A percentile compares a stretch with the other conserved stretches of the same genome.
Evolutionary conservation across 2,329 filamentous ascomycete genomes (phyloP).

Genomic region (Diaporthe sp.): DNA sequence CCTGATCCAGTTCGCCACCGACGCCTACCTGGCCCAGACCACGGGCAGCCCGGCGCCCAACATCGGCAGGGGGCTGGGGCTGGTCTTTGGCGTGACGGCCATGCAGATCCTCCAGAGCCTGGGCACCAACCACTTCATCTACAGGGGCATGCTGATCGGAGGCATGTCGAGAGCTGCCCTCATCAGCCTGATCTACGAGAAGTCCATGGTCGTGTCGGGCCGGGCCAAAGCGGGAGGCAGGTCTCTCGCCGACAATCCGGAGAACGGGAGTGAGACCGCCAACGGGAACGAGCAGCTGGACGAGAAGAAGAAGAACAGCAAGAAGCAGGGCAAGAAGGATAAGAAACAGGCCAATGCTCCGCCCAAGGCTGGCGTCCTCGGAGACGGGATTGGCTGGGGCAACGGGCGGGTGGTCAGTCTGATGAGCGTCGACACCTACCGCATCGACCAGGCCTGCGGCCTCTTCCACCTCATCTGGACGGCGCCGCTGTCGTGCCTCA

Average conservation of each 20-base stretch:
- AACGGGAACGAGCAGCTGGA: conserved; percentile 57
- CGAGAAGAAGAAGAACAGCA: conserved; percentile 55
- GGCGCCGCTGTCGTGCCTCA: conserved; percentile 80
- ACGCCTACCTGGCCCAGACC: conserved; percentile 78
- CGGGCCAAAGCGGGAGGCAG: conserved; percentile 86
- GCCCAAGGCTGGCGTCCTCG: conserved; percentile 65
- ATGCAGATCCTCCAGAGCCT: conserved; percentile 91
- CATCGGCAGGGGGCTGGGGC: conserved; percentile 82
- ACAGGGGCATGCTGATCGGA: conserved; percentile 91
- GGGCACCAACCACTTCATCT: conserved; percentile 91
- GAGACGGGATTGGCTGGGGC: conserved; percentile 87
- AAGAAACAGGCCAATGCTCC: conserved; percentile 48
- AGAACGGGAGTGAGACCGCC: conserved; percentile 60
- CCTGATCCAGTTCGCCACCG: conserved; percentile 86
- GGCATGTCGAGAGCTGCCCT: conserved; percentile 85
- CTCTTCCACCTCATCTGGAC: conserved; percentile 96
- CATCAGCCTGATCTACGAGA: conserved; percentile 91
- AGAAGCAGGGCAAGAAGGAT: conserved; percentile 48
- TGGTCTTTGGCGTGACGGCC: conserved; percentile 85
- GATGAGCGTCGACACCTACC: conserved; percentile 96
- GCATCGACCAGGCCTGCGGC: conserved; percentile 88
- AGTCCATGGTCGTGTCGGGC: conserved; percentile 89
- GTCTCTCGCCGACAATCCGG: conserved; percentile 43
- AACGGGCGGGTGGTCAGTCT: conserved; percentile 93
- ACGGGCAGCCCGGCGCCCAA: conserved; percentile 69